phyloP scores from a whole-genome alignment of 441 rosid species.

The Aleurites moluccanus region DNA sequence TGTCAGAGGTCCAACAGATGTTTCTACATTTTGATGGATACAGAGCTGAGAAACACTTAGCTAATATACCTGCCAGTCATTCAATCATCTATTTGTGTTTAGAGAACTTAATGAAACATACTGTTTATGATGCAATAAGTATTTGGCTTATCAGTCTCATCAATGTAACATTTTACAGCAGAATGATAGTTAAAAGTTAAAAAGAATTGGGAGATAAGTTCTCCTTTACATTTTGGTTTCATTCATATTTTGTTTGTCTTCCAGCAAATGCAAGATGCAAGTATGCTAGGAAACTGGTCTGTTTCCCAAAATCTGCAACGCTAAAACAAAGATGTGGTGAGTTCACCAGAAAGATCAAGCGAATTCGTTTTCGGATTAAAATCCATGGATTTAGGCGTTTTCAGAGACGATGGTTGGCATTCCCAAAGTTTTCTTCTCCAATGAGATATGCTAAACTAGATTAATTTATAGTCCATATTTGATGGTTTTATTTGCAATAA shows the following conservation, averaged over 20 bases:
- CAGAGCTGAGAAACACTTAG: not conserved
- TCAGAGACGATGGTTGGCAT: constrained; percentile 48
- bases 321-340: constrained; percentile 48
- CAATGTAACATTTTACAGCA: not conserved
- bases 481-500: not conserved
- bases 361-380: constrained; percentile 58
- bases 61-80: not conserved
- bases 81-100: not conserved
- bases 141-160: not conserved
- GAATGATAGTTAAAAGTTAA: not conserved
- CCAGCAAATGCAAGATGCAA: constrained; percentile 40
- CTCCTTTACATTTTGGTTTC: constrained; percentile 7
- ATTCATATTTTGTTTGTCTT: constrained; percentile 13
- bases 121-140: not conserved
- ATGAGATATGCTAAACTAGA: constrained; percentile 52
- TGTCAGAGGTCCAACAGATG: not conserved
- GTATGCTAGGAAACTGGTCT: constrained; percentile 39
- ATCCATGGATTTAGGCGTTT: constrained; percentile 61
- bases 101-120: not conserved
- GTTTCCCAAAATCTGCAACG: constrained; percentile 39
- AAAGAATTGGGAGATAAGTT: not conserved
- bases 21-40: constrained; percentile 5
- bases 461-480: constrained; percentile 19
- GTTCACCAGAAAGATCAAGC: constrained; percentile 50
- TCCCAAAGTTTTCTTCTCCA: constrained; percentile 55